Base-by-base conservation (phyloP, 2,329 filamentous ascomycete genomes). In the Ophiostoma novo-ulmi region DNA sequence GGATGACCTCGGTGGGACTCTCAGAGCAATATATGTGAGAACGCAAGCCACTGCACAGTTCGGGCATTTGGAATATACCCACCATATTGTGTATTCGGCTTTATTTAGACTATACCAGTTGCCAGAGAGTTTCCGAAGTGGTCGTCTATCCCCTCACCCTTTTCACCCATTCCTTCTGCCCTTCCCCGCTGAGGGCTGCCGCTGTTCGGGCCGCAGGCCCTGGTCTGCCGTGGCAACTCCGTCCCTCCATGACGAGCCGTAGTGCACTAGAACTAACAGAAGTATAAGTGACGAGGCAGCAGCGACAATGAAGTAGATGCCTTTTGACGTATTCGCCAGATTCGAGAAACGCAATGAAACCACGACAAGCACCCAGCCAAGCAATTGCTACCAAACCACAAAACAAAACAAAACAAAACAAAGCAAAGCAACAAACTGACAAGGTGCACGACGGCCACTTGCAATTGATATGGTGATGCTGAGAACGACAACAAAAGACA, bases 121-220 rank as follows among this genome's bases (percentile, higher is more conserved):
- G 38, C 10, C 1, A 39, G 11, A 13, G 8, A 39, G 38, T 10
- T 39, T 11, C 11, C 38, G 11, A 10, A 10, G 0, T 39, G 5
- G 8, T 39, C 38, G 38, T 39, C 13, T 48, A 44, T 44, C 14
- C 14, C 11, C 20, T 55, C 20, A 55, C n/a, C 48, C 8, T 22
- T 22, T 2, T 58, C 52, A 11, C 22, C 52, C 13, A n/a, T 17
- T 17, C 44, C 20, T 48, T 17, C 44, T 5, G 13, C 44, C 14
- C 44, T n/a, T 17, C 44, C 14, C 39, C 39, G 14, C 14, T 44
- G 39, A 7, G 39, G 48, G 48, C 48, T 55, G 48, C n/a, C 22
- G n/a, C 52, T 58, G n/a, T 58, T 58, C 52, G 52, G 52, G n/a
- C 52, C 52, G 52, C n/a, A 58, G 52, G 52, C 52, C 52, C 52